phyloP scores from a whole-genome alignment of 176 grass and related monocot genomes.

The Oryza glaberrima region DNA sequence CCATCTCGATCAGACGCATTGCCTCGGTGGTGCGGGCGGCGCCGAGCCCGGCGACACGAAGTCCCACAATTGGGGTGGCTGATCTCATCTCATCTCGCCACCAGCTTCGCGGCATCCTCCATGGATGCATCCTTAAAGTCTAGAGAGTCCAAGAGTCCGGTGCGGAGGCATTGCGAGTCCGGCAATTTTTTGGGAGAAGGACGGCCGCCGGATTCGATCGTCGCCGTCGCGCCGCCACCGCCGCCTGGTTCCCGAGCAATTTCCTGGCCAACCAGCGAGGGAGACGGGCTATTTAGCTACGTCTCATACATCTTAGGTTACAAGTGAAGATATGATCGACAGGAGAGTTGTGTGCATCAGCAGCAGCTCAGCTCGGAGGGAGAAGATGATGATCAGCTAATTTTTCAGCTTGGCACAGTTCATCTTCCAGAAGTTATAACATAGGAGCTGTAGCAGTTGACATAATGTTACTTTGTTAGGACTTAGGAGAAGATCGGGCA shows the following conservation, averaged over 20 bases:
- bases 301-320: neutral
- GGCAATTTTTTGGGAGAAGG: conserved; percentile 17
- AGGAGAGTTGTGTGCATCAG: neutral
- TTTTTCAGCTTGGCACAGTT: neutral
- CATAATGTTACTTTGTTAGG: neutral
- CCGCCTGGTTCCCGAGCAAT: neutral
- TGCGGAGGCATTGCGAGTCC: neutral
- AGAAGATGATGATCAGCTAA: neutral
- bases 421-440: neutral
- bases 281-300: neutral
- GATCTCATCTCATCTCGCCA: neutral
- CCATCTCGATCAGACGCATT: neutral
- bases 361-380: neutral
- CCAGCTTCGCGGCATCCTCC: neutral
- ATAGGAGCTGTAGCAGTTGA: neutral
- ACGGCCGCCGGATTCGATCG: neutral
- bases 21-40: neutral
- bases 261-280: neutral
- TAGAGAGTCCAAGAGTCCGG: neutral
- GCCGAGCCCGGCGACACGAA: neutral
- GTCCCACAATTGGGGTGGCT: neutral
- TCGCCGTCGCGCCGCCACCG: neutral
- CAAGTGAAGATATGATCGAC: neutral
- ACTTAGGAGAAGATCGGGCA: neutral
- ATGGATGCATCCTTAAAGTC: neutral